A percentile compares a stretch with the other conserved stretches of the same genome.
phyloP scores from a whole-genome alignment of 345 rosid genomes.

The Brassica nigra region DNA sequence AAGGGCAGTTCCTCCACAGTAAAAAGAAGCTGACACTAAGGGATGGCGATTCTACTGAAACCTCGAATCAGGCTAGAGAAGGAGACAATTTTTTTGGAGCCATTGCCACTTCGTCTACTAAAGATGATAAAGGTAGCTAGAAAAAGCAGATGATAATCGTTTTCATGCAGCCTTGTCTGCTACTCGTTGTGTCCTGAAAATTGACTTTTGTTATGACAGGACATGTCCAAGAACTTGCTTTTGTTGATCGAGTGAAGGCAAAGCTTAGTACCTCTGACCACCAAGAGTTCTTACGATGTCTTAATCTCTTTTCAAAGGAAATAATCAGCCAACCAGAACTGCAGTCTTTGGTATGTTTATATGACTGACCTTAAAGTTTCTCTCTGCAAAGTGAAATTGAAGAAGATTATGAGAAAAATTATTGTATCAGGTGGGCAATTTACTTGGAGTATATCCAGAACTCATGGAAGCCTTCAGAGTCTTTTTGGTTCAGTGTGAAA shows the following conservation, averaged over 20 bases:
- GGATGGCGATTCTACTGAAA: conserved; percentile 56
- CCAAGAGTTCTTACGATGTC: conserved; percentile 86
- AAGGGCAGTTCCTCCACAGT: conserved; percentile 60
- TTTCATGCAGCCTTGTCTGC: background rate
- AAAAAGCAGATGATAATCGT: conserved; percentile 48
- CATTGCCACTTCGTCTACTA: conserved; percentile 53
- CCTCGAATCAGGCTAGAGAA: conserved; percentile 60
- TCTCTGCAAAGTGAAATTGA: background rate
- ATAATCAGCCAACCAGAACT: conserved; percentile 76
- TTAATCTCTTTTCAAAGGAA: conserved; percentile 79
- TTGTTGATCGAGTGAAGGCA: conserved; percentile 83
- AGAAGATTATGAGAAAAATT: conserved; percentile 4
- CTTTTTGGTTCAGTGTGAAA: conserved; percentile 83
- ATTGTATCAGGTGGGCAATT: conserved; percentile 61
- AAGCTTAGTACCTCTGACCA: conserved; percentile 64
- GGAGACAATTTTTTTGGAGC: conserved; percentile 58
- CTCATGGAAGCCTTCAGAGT: conserved; percentile 83
- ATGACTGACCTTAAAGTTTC: background rate
- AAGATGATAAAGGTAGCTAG: conserved; percentile 67
- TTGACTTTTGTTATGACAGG: conserved; percentile 49
- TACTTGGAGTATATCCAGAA: conserved; percentile 81
- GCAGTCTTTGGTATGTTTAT: conserved; percentile 76
- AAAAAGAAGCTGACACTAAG: conserved; percentile 49
- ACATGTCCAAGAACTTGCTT: conserved; percentile 68
- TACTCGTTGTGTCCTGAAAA: background rate